Percentiles rank a stretch among this genome's conserved stretches.
phyloP scores from a whole-genome alignment of 192 early-diverging fungal species.

The Podila verticillata region DNA sequence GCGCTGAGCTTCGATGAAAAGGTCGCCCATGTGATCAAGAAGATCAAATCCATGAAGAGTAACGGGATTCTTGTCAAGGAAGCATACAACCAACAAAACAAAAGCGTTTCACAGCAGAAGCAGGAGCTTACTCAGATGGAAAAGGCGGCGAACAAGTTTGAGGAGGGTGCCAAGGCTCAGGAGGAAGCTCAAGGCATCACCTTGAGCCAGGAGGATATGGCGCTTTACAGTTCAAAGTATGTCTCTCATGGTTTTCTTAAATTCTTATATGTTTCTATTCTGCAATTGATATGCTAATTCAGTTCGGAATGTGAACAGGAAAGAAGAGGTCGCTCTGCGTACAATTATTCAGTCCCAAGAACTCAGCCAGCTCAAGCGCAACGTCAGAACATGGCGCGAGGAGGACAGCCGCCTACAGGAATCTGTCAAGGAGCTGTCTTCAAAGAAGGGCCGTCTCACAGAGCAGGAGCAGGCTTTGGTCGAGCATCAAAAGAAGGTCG shows the following conservation, averaged over 20 bases:
- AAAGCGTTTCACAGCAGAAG: constrained; percentile 57
- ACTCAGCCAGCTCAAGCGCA: constrained; percentile 72
- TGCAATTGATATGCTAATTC: too few species aligned
- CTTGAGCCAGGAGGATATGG: constrained; percentile 53
- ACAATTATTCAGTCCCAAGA: constrained; percentile 77
- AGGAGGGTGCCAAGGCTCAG: constrained; percentile 51
- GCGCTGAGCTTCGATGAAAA: constrained; percentile 77
- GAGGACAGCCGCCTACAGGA: constrained; percentile 68
- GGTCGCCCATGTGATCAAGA: constrained; percentile 74
- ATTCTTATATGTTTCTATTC: too few species aligned
- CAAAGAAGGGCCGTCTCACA: constrained; percentile 55
- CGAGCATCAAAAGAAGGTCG: constrained; percentile 52
- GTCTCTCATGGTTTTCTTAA: background rate
- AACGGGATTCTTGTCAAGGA: constrained; percentile 33
- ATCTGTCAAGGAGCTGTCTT: constrained; percentile 57
- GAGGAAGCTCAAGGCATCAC: constrained; percentile 40
- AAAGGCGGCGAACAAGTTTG: constrained; percentile 62
- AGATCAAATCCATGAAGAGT: constrained; percentile 64
- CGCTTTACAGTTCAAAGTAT: constrained; percentile 64
- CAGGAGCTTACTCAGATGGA: constrained; percentile 62
- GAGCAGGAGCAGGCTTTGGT: constrained; percentile 56
- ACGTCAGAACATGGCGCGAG: constrained; percentile 71
- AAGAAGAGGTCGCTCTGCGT: constrained; percentile 73
- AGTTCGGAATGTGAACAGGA: constrained; percentile 49
- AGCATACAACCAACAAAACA: constrained; percentile 15